Conservation (phyloP, 176 grass and related monocot genomes). For the Poa pratensis region DNA sequence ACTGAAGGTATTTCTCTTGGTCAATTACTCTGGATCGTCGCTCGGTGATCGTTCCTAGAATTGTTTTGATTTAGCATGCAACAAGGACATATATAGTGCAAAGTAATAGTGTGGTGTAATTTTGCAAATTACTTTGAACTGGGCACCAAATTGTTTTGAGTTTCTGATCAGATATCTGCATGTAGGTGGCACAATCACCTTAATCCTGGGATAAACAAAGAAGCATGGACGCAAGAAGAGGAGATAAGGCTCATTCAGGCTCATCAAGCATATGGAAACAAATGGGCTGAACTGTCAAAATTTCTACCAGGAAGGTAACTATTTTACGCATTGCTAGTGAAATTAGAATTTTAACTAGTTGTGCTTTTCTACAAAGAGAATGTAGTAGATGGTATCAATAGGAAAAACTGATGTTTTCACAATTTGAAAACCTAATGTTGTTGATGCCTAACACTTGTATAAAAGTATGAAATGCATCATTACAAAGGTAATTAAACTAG, state of each 20-base stretch:
- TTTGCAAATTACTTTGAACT: slow-evolving; percentile 13
- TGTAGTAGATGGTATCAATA: not conserved
- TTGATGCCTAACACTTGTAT: not conserved
- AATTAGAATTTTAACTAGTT: slow-evolving; percentile 8
- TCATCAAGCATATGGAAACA: slow-evolving; percentile 87
- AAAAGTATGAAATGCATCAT: slow-evolving; percentile 16
- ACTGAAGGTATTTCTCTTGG: slow-evolving; percentile 10
- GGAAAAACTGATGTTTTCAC: not conserved
- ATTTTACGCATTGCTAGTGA: slow-evolving; percentile 8
- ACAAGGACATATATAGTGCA: slow-evolving; percentile 15
- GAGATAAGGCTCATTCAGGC: slow-evolving; percentile 80
- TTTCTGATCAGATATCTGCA: slow-evolving; percentile 35
- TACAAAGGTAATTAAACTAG: slow-evolving; percentile 30
- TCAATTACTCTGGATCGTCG: not conserved
- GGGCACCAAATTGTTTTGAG: not conserved
- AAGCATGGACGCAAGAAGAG: slow-evolving; percentile 93
- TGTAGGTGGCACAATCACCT: slow-evolving; percentile 97
- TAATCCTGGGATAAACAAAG: slow-evolving; percentile 91
- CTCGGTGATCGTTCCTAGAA: slow-evolving; percentile 1
- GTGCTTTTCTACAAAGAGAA: slow-evolving; percentile 8
- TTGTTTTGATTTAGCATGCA: not conserved
- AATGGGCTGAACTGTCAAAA: slow-evolving; percentile 91
- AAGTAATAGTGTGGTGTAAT: slow-evolving; percentile 16
- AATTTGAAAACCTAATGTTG: slow-evolving; percentile 26
- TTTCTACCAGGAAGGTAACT: slow-evolving; percentile 87